Conservation (phyloP, 2,329 filamentous ascomycete species). For the Truncatella angustata region DNA sequence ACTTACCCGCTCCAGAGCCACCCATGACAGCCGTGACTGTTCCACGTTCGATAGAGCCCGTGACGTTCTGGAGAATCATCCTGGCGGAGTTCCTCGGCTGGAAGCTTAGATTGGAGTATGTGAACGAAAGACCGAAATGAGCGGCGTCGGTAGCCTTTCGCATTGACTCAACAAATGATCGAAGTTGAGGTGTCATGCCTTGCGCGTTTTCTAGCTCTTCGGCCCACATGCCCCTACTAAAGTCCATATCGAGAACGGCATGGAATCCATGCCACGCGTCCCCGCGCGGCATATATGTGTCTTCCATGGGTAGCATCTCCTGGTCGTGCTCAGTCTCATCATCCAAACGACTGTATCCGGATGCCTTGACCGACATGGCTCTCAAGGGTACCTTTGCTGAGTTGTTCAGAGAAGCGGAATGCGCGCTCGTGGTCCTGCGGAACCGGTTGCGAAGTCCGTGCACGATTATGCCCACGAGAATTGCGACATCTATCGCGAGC, state of each 20-base stretch:
- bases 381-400: conserved; percentile 25
- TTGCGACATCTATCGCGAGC: conserved; percentile 38
- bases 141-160: conserved; percentile 48
- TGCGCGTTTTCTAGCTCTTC: conserved; percentile 24
- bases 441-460: conserved; percentile 34
- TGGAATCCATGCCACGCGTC: conserved; percentile 34
- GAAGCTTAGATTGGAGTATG: conserved; percentile 48
- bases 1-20: conserved; percentile 58
- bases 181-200: conserved; percentile 37
- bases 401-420: conserved; percentile 15
- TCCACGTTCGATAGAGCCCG: conserved; percentile 51
- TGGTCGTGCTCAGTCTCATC: conserved; percentile 28
- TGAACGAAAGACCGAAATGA: conserved; percentile 52
- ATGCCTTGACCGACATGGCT: conserved; percentile 26
- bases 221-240: conserved; percentile 22
- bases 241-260: conserved; percentile 32
- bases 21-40: conserved; percentile 60
- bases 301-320: conserved; percentile 33
- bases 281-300: conserved; percentile 26
- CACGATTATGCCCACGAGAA: conserved; percentile 35
- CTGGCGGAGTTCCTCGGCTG: conserved; percentile 42
- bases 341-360: conserved; percentile 33
- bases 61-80: conserved; percentile 51
- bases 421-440: conserved; percentile 26
- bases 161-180: conserved; percentile 52